These are phyloP conservation scores for Phyllosticta citriasiana DNA, from an alignment of 2,329 filamentous ascomycete species.

Conservation along the genomic window DNA sequence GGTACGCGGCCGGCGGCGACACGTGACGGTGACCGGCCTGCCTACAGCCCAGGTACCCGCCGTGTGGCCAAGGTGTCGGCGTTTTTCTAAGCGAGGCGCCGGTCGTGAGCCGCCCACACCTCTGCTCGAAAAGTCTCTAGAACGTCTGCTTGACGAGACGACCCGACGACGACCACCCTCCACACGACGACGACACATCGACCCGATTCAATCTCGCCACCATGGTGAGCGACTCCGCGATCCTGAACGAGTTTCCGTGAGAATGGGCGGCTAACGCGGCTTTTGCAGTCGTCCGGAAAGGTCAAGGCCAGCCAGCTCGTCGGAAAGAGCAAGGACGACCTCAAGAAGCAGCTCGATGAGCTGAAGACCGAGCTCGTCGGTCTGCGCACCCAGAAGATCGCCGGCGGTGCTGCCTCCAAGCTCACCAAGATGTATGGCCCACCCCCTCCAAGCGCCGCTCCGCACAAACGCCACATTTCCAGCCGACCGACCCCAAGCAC, in stretches of 20 bases:
- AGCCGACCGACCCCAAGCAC: background rate
- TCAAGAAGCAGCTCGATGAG: slow-evolving; percentile 89
- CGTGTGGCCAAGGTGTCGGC: background rate
- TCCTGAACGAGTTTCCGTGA: background rate
- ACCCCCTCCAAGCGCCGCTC: slow-evolving; percentile 18
- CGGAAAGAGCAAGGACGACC: slow-evolving; percentile 98
- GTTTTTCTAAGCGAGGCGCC: slow-evolving; percentile 8
- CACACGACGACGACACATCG: slow-evolving; percentile 11
- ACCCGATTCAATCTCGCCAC: slow-evolving; percentile 19
- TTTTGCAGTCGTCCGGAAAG: slow-evolving; percentile 51
- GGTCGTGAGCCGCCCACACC: background rate
- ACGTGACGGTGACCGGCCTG: background rate
- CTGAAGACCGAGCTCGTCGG: slow-evolving; percentile 93
- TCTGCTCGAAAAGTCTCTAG: slow-evolving; percentile 7
- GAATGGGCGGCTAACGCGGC: slow-evolving; percentile 22
- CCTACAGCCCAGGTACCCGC: too few relatives aligned
- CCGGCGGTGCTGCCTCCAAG: slow-evolving; percentile 84
- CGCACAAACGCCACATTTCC: background rate
- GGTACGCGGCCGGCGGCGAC: too few relatives aligned
- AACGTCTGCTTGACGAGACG: slow-evolving; percentile 8
- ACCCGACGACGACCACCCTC: slow-evolving; percentile 12
- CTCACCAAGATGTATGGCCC: slow-evolving; percentile 85
- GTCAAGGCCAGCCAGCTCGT: slow-evolving; percentile 96
- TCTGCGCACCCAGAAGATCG: slow-evolving; percentile 97
- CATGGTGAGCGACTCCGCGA: slow-evolving; percentile 22